These are phyloP conservation scores for Tricholoma furcatifolium DNA, from an alignment of 768 basidiomycete genomes.

Conservation along the genomic window DNA sequence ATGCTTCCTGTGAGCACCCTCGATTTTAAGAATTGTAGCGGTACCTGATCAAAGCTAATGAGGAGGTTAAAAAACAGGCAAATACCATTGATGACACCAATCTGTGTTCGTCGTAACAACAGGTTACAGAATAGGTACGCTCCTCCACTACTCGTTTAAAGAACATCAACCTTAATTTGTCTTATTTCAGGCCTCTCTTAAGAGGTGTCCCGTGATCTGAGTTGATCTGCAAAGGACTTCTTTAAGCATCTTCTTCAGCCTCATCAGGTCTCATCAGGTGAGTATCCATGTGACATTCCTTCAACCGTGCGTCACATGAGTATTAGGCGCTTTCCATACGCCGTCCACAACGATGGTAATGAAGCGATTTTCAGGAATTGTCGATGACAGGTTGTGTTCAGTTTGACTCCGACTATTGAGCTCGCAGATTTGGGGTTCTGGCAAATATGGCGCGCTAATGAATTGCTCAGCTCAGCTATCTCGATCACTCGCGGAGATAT, in stretches of 20 bases:
- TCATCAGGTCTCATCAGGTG: slow-evolving; percentile 1
- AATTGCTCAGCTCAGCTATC: no score
- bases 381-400: no score
- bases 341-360: not conserved
- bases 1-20: no score
- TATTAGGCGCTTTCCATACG: not conserved
- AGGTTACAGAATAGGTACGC: not conserved
- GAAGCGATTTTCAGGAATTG: no score
- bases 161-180: slow-evolving; percentile 2
- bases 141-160: not conserved
- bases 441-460: no score
- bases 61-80: not conserved
- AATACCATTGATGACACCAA: not conserved
- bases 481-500: no score
- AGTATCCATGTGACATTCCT: not conserved
- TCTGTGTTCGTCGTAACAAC: not conserved
- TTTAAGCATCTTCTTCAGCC: not conserved
- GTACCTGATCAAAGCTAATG: not conserved
- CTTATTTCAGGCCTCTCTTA: not conserved
- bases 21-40: no score
- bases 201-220: not conserved
- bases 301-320: not conserved
- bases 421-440: no score
- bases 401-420: no score
- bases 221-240: not conserved